phyloP scores from a whole-genome alignment of 1,139 yeast species.

The Komagataea norvegica region DNA sequence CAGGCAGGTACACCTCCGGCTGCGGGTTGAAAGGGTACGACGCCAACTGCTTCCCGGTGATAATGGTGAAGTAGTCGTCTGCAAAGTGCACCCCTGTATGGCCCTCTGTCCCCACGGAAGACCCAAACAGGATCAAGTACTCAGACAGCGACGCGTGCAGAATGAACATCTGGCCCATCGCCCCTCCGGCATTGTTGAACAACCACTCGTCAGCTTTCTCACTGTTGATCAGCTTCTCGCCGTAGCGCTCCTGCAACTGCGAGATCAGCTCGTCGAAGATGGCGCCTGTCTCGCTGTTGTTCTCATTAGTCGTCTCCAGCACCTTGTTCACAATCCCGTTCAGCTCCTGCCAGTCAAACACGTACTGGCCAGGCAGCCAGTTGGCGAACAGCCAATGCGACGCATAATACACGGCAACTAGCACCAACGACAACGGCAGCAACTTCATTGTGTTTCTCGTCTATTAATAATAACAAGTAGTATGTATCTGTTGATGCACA shows the following conservation, averaged over 20 bases:
- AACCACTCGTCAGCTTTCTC: slow-evolving; percentile 82
- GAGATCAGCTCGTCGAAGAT: slow-evolving; percentile 58
- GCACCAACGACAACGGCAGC: too few species aligned
- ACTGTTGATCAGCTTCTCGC: slow-evolving; percentile 61
- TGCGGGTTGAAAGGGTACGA: slow-evolving; percentile 55
- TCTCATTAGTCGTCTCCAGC: slow-evolving; percentile 39
- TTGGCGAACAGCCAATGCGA: slow-evolving; percentile 46
- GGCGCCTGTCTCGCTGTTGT: slow-evolving; percentile 58
- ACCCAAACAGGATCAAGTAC: slow-evolving; percentile 83
- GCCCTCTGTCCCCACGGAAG: slow-evolving; percentile 91
- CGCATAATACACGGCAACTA: too few species aligned
- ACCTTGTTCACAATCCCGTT: slow-evolving; percentile 47
- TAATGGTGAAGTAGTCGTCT: slow-evolving; percentile 90
- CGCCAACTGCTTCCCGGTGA: slow-evolving; percentile 74
- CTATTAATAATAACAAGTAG: too few species aligned
- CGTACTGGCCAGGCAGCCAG: slow-evolving; percentile 67
- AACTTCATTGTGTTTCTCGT: too few species aligned
- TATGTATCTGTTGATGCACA: too few species aligned
- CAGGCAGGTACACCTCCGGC: slow-evolving; percentile 71
- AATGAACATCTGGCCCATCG: slow-evolving; percentile 96
- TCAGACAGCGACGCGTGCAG: slow-evolving; percentile 94
- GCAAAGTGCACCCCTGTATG: slow-evolving; percentile 95
- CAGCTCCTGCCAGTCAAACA: slow-evolving; percentile 43
- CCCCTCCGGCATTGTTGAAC: slow-evolving; percentile 97
- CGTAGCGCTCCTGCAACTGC: slow-evolving; percentile 58